Evolutionary conservation across 495 filamentous ascomycete species (phyloP), one percentile per base, ranked within the genome.

Genomic region (Aspergillus kassunensis): DNA sequence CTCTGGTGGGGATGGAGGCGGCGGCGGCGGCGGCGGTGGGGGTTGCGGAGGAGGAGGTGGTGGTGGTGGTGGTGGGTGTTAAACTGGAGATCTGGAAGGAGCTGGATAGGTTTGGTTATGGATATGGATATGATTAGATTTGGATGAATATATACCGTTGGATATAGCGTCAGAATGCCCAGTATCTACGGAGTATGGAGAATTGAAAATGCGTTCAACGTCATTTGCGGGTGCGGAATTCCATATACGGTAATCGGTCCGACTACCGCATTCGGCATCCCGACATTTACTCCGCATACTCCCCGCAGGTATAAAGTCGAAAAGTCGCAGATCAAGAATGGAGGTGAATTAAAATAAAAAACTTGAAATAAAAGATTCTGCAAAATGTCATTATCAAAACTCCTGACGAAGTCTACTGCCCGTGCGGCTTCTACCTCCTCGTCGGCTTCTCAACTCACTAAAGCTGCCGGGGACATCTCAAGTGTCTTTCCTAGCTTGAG

Each of bases 401-500:
- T 71, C 27, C 54, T 74, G 13, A 58, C 66, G 10, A 68, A 60
- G 50, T 57, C 64, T 4, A 61, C 66, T 39, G 59, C 59, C 24
- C 65, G 70, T 2, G 63, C 70, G 20, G 70, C 66, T 20, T 71
- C 69, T 19, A 70, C 68, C 3, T 63, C 70, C 35, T 51, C 64
- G 27, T 47, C 65, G 15, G 53, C 64, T 13, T 52, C 58, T 12
- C 62, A 63, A 35, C 68, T 64, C 21, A 72, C 64, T 53, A 81
- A 80, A 55, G 65, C 76, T 11, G 63, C 70, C 2, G 90, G 90
- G 4, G 85, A 93, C 62, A 95, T 96, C 44, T 90, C 88, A 0
- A 87, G 87, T 51, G 80, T 90, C 6, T 96, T 96, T 50, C 86
- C 85, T 3, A 91, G 87, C 15, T 74, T 96, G 23, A 71, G 64